Conservation (phyloP, 495 filamentous ascomycete species). For the Talaromyces nanjingensis region DNA sequence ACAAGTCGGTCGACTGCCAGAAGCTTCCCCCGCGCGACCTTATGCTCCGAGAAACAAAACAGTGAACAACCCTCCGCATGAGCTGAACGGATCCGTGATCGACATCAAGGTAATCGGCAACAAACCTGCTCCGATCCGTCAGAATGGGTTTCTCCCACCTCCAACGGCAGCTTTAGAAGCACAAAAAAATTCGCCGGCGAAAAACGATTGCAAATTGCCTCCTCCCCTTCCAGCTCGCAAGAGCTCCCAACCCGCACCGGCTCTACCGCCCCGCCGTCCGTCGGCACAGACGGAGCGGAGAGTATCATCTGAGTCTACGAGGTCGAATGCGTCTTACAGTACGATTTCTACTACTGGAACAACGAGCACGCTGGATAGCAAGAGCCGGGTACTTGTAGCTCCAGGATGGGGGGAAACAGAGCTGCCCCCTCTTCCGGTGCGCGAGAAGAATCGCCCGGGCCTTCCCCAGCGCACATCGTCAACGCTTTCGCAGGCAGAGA, state of each 20-base stretch:
- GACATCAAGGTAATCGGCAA: constrained; percentile 34
- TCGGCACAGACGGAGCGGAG: constrained; percentile 35
- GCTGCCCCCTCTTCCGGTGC: constrained; percentile 39
- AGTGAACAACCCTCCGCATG: constrained; percentile 38
- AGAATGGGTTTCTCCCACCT: constrained; percentile 20
- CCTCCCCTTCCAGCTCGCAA: constrained; percentile 48
- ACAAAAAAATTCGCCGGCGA: constrained; percentile 16
- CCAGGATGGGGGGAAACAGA: constrained; percentile 40
- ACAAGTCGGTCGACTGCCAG: constrained; percentile 40
- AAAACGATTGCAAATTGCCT: constrained; percentile 28
- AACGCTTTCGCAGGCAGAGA: background rate
- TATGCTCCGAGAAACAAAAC: constrained; percentile 36
- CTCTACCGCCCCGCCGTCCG: constrained; percentile 31
- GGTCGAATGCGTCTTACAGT: constrained; percentile 31
- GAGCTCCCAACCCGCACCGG: constrained; percentile 33
- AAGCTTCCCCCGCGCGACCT: constrained; percentile 27
- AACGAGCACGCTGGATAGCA: constrained; percentile 22
- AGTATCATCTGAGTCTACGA: constrained; percentile 32
- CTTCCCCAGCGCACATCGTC: constrained; percentile 17
- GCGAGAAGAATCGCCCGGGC: constrained; percentile 19
- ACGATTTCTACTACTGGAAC: constrained; percentile 27
- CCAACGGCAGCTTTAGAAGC: constrained; percentile 16
- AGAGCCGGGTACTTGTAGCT: constrained; percentile 25
- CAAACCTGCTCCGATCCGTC: constrained; percentile 25
- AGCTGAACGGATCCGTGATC: constrained; percentile 26